A percentile compares a stretch with the other conserved stretches of the same genome.
These are phyloP conservation scores for Sarocladium brachiariae DNA, from an alignment of 2,329 filamentous ascomycete genomes.

Conservation along the genomic window DNA sequence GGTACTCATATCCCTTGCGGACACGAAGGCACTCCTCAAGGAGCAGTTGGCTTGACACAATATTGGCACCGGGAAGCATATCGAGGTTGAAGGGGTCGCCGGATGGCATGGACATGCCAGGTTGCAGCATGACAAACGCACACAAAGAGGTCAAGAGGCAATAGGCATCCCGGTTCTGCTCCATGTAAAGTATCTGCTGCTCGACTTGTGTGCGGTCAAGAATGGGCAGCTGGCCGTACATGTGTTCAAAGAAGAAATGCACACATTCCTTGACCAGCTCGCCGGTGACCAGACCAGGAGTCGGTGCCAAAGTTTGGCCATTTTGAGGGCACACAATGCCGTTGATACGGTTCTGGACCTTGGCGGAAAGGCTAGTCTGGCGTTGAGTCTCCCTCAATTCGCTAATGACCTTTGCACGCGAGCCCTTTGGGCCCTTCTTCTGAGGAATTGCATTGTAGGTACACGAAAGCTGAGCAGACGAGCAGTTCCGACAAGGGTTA, in stretches of 20 bases:
- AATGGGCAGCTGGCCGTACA: constrained; percentile 59
- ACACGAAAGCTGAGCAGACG: constrained; percentile 58
- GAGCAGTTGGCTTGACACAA: constrained; percentile 58
- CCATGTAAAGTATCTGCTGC: constrained; percentile 51
- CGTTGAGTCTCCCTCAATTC: constrained; percentile 64
- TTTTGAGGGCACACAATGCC: constrained; percentile 43
- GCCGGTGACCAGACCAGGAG: constrained; percentile 51
- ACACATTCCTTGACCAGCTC: constrained; percentile 61
- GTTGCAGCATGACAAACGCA: constrained; percentile 63
- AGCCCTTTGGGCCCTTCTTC: constrained; percentile 71
- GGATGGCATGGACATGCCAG: constrained; percentile 55
- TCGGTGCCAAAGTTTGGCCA: constrained; percentile 44
- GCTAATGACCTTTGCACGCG: constrained; percentile 67
- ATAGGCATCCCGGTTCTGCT: constrained; percentile 56
- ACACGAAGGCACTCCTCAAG: constrained; percentile 62
- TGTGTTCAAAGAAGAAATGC: constrained; percentile 61
- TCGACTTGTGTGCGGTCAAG: constrained; percentile 52
- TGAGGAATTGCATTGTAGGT: constrained; percentile 70
- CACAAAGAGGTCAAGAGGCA: constrained; percentile 58
- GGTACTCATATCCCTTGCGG: constrained; percentile 55
- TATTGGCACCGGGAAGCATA: constrained; percentile 50
- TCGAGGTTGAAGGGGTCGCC: constrained; percentile 51
- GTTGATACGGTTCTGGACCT: constrained; percentile 54
- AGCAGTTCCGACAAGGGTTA: constrained; percentile 66
- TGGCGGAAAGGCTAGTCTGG: constrained; percentile 56